A percentile compares a stretch with the other conserved stretches of the same genome.
Conservation (phyloP, 805 yeast species). For the Saccharomycopsis amapae region DNA sequence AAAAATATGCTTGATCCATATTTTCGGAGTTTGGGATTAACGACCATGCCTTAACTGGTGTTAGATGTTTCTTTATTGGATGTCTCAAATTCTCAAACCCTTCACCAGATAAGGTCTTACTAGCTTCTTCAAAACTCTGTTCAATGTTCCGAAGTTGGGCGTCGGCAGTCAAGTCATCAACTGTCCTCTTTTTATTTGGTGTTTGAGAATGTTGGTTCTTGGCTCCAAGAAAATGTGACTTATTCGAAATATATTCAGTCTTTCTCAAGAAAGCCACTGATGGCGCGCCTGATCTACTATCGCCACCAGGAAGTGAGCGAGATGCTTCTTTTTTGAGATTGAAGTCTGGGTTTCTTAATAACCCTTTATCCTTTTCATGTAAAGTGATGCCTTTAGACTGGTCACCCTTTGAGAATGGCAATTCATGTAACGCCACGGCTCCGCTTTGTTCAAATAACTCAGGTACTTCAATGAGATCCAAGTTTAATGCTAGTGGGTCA, state of each 20-base stretch:
- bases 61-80: slow-evolving; percentile 67
- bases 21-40: slow-evolving; percentile 86
- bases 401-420: slow-evolving; percentile 18
- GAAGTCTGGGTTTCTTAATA: slow-evolving; percentile 67
- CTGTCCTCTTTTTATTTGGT: slow-evolving; percentile 11
- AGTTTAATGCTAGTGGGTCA: slow-evolving; percentile 58
- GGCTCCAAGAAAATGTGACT: slow-evolving; percentile 17
- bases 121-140: slow-evolving; percentile 62
- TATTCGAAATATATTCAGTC: slow-evolving; percentile 84
- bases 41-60: slow-evolving; percentile 73
- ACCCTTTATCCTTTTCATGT: slow-evolving; percentile 69
- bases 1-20: slow-evolving; percentile 69
- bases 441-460: slow-evolving; percentile 61
- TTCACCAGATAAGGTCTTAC: slow-evolving; percentile 35
- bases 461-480: slow-evolving; percentile 62
- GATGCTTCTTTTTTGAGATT: slow-evolving; percentile 20
- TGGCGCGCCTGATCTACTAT: slow-evolving; percentile 18
- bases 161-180: slow-evolving; percentile 43
- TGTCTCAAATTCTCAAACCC: slow-evolving; percentile 50
- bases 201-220: no score
- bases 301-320: background rate
- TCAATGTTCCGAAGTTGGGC: slow-evolving; percentile 66
- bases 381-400: slow-evolving; percentile 37
- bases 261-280: slow-evolving; percentile 78
- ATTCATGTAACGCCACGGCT: slow-evolving; percentile 35